Evolutionary conservation across 2,329 filamentous ascomycete species (phyloP).

Genomic region (Trichoderma aggressivum): DNA sequence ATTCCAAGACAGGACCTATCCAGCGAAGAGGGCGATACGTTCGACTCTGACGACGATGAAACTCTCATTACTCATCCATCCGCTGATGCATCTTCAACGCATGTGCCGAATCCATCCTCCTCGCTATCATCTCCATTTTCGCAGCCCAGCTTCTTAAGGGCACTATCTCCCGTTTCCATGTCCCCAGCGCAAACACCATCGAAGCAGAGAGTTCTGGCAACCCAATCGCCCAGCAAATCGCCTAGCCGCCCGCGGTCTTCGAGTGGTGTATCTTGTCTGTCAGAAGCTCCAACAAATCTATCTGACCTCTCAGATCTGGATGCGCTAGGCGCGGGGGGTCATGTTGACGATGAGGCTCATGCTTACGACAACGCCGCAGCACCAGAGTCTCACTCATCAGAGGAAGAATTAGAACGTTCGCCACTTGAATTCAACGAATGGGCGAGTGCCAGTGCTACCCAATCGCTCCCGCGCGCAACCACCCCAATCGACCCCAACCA

Average conservation of each 20-base stretch:
- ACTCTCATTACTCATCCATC: not conserved
- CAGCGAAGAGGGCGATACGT: not conserved
- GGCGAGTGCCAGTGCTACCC: not conserved
- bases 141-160: not conserved
- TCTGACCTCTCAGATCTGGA: not conserved
- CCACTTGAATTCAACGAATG: not conserved
- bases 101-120: not conserved
- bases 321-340: not conserved
- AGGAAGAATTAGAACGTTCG: not conserved
- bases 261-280: not conserved
- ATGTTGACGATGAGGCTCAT: not conserved
- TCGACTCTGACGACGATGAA: not conserved
- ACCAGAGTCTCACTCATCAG: not conserved
- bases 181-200: slow-evolving; percentile 2
- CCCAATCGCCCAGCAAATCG: not conserved
- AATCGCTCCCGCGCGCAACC: not conserved
- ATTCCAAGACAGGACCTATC: not conserved
- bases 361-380: no score
- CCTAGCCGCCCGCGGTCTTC: not conserved
- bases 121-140: not conserved
- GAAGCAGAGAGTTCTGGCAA: not conserved
- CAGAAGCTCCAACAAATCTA: not conserved
- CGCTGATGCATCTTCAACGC: not conserved
- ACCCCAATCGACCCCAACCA: not conserved
- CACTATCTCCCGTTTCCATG: not conserved